phyloP scores from a whole-genome alignment of 2,329 filamentous ascomycete species.

The Hypoxylon sp. region DNA sequence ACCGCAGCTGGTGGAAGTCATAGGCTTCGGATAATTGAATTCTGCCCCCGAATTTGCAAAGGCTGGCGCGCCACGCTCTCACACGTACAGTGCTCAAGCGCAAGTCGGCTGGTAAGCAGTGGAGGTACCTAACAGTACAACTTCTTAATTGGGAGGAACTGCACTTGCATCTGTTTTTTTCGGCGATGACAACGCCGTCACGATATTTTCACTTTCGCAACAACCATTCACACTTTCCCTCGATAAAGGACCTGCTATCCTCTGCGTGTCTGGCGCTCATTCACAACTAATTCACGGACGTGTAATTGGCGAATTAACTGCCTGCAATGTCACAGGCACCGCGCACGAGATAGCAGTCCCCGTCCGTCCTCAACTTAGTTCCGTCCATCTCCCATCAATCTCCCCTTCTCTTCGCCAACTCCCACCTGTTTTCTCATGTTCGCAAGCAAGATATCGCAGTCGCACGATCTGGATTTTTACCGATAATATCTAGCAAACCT shows the following conservation, averaged over 20 bases:
- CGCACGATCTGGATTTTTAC: conserved; percentile 22
- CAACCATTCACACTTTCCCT: conserved; percentile 32
- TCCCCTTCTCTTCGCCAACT: conserved; percentile 24
- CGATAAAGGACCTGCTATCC: conserved; percentile 3
- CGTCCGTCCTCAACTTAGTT: conserved; percentile 30
- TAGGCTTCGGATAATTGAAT: conserved; percentile 41
- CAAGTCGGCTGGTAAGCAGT: conserved; percentile 11
- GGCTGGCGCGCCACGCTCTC: conserved; percentile 34
- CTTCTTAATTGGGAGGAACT: conserved; percentile 29
- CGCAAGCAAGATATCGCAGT: conserved; percentile 30
- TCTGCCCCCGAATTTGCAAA: conserved; percentile 34
- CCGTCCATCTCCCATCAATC: conserved; percentile 22
- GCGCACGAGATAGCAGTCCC: conserved; percentile 46
- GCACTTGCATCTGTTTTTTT: conserved; percentile 41
- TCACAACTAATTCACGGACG: conserved; percentile 26
- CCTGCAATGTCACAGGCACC: conserved; percentile 50
- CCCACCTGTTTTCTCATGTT: conserved; percentile 33
- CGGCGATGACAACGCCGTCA: conserved; percentile 49
- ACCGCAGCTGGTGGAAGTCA: no score
- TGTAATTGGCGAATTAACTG: conserved; percentile 48
- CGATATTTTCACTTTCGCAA: conserved; percentile 40
- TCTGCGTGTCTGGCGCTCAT: conserved; percentile 31
- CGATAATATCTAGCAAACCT: conserved; percentile 15
- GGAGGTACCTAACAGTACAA: conserved; percentile 19
- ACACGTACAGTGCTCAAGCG: conserved; percentile 26